phyloP scores from a whole-genome alignment of 345 rosid species.

The Acer saccharum region DNA sequence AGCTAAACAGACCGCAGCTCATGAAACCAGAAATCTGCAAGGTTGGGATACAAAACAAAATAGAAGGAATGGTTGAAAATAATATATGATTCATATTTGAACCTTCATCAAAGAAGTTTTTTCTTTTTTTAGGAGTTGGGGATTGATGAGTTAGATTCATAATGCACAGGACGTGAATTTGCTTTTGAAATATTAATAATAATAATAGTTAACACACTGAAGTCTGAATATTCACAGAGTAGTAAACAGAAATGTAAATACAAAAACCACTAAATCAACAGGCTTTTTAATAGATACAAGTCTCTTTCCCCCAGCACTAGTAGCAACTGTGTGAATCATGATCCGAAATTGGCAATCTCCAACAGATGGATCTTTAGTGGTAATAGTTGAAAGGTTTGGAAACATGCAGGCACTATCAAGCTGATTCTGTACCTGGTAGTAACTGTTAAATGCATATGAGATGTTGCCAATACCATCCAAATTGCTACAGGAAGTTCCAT shows the following conservation, averaged over 20 bases:
- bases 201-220: conserved; percentile 2
- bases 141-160: background rate
- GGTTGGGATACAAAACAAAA: no score
- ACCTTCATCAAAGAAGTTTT: background rate
- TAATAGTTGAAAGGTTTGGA: conserved; percentile 47
- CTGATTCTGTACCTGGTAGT: conserved; percentile 61
- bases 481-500: conserved; percentile 55
- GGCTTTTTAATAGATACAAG: conserved; percentile 13
- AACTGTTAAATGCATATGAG: conserved; percentile 69
- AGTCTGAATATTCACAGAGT: conserved; percentile 32
- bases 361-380: conserved; percentile 45
- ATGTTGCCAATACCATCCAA: conserved; percentile 47
- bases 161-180: background rate
- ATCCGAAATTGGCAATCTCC: conserved; percentile 58
- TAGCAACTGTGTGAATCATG: conserved; percentile 42
- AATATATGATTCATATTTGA: background rate
- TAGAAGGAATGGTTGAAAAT: background rate
- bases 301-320: conserved; percentile 4
- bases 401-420: conserved; percentile 60
- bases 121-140: background rate
- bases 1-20: background rate
- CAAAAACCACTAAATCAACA: conserved; percentile 15
- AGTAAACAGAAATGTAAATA: conserved; percentile 25
- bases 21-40: background rate
- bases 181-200: background rate